Evolutionary conservation across 176 grass and related monocot genomes (phyloP).

Genomic region (Rhynchospora breviuscula): DNA sequence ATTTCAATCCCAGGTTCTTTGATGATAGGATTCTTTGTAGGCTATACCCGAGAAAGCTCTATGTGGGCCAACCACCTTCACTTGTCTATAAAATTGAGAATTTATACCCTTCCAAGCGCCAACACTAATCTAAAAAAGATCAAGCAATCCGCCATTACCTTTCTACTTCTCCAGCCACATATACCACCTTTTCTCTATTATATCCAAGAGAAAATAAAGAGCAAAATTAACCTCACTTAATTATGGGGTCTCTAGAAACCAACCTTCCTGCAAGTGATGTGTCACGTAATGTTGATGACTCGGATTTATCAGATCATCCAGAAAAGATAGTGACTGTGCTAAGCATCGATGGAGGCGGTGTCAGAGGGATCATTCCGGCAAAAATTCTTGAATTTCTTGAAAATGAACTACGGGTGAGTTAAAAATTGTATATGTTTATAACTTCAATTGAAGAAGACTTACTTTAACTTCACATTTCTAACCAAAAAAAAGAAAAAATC

Average conservation of each 20-base stretch:
- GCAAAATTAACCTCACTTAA: neutral
- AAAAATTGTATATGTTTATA: neutral
- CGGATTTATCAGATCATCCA: neutral
- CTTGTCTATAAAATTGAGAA: neutral
- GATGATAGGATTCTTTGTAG: neutral
- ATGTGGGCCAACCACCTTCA: neutral
- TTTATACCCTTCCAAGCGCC: neutral
- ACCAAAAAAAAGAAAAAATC: neutral
- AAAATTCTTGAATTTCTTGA: conserved; percentile 17
- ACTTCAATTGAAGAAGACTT: neutral
- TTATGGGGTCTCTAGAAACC: neutral
- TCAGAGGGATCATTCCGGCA: conserved; percentile 3
- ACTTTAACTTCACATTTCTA: neutral
- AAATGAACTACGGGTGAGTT: neutral
- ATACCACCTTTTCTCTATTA: neutral
- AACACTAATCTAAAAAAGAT: neutral
- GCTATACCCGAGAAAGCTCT: neutral
- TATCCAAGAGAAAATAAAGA: neutral
- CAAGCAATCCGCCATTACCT: neutral
- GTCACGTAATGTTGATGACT: no score
- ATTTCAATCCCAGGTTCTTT: neutral
- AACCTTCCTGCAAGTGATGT: neutral
- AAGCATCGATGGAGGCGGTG: neutral
- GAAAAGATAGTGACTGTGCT: neutral
- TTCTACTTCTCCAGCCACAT: neutral